phyloP scores from a whole-genome alignment of 2,329 filamentous ascomycete species.

The Aspergillus sp. region DNA sequence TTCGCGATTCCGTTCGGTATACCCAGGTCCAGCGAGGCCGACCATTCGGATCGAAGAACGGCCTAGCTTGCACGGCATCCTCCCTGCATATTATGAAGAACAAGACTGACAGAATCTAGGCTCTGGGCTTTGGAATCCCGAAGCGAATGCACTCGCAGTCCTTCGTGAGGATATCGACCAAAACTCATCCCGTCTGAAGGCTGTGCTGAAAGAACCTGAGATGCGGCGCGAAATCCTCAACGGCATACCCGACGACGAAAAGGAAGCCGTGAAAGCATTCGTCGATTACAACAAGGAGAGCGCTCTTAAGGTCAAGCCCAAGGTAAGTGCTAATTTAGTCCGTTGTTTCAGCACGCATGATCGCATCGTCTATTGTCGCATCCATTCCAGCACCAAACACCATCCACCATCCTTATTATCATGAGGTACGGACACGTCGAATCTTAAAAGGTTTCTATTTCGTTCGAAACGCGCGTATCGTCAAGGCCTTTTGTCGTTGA shows the following conservation, averaged over 20 bases:
- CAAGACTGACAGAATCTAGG: slow-evolving; percentile 37
- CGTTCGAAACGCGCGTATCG: neutral
- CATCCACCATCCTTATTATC: neutral
- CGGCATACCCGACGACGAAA: slow-evolving; percentile 47
- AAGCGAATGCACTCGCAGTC: slow-evolving; percentile 56
- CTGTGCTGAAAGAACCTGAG: slow-evolving; percentile 53
- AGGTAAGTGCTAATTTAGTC: slow-evolving; percentile 49
- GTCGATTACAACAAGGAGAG: slow-evolving; percentile 61
- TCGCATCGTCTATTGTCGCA: neutral
- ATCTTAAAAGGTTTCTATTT: neutral
- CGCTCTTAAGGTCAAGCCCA: slow-evolving; percentile 78
- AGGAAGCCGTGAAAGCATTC: slow-evolving; percentile 63
- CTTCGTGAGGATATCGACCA: slow-evolving; percentile 70
- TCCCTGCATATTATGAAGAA: neutral
- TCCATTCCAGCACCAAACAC: neutral
- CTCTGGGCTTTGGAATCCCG: slow-evolving; percentile 76
- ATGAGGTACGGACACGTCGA: neutral
- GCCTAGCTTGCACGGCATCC: neutral
- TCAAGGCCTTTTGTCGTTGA: neutral
- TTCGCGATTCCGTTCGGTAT: neutral
- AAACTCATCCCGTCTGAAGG: slow-evolving; percentile 62
- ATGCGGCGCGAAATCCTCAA: slow-evolving; percentile 62
- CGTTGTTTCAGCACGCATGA: neutral
- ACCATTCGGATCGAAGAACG: neutral
- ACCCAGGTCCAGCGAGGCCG: neutral